These are phyloP conservation scores for Nannizzia gypsea DNA, from an alignment of 2,329 filamentous ascomycete species.

Conservation along the genomic window DNA sequence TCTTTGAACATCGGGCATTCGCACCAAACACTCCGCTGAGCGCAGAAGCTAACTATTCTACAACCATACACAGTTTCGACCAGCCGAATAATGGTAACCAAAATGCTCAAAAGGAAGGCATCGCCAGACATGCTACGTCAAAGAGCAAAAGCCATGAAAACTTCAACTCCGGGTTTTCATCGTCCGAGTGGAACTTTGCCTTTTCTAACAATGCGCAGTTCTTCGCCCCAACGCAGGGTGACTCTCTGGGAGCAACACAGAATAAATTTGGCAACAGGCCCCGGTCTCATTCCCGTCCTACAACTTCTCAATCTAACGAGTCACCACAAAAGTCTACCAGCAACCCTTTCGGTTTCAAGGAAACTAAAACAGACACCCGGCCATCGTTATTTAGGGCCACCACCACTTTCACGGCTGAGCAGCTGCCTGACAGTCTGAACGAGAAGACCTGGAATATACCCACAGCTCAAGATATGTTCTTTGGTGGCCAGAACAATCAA, in stretches of 20 bases:
- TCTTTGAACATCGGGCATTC: not conserved
- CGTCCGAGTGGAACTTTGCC: conserved; percentile 31
- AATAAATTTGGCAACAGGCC: not conserved
- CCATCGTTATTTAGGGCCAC: conserved; percentile 21
- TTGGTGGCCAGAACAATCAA: conserved; percentile 14
- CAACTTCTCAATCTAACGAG: conserved; percentile 15
- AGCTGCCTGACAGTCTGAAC: conserved; percentile 29
- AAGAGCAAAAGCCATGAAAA: conserved; percentile 27
- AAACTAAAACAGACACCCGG: conserved; percentile 12
- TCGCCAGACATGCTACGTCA: conserved; percentile 14
- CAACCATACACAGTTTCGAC: not conserved
- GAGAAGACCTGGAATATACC: conserved; percentile 25
- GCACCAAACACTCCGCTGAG: not conserved
- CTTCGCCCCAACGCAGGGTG: conserved; percentile 23
- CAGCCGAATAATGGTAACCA: not conserved
- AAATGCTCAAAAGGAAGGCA: not conserved
- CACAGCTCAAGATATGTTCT: conserved; percentile 18
- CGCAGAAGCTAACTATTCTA: not conserved
- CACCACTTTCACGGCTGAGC: conserved; percentile 28
- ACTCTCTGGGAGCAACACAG: not conserved
- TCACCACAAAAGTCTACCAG: not conserved
- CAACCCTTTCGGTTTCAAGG: conserved; percentile 1
- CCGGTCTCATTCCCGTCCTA: conserved; percentile 10
- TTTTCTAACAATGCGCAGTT: conserved; percentile 26
- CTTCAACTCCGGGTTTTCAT: conserved; percentile 31